phyloP scores from a whole-genome alignment of 2,329 filamentous ascomycete genomes.

The Teratosphaeria gauchensis region DNA sequence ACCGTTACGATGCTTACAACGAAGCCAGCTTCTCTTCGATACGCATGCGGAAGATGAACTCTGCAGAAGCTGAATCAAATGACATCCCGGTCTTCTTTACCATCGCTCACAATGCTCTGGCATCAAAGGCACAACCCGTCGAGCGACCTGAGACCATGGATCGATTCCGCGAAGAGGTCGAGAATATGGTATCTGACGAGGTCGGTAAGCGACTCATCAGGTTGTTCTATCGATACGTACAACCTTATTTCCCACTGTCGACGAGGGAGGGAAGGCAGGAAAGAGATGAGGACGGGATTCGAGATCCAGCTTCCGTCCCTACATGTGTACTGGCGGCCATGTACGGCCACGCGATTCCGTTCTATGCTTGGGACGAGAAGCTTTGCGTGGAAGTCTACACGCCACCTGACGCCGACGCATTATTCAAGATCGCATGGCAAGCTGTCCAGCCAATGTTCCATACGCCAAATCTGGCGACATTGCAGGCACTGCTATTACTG shows the following conservation, averaged over 20 bases:
- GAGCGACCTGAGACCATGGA: slow-evolving; percentile 16
- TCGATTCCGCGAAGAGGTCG: slow-evolving; percentile 21
- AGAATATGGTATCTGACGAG: slow-evolving; percentile 21
- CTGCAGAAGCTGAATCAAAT: slow-evolving; percentile 11
- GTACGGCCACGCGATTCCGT: slow-evolving; percentile 36
- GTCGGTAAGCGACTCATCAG: slow-evolving; percentile 30
- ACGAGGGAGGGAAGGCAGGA: slow-evolving; percentile 26
- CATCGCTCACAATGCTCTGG: slow-evolving; percentile 26
- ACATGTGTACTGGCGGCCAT: slow-evolving; percentile 33
- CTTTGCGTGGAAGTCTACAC: slow-evolving; percentile 27
- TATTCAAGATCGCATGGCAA: slow-evolving; percentile 25
- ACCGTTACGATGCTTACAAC: slow-evolving; percentile 25
- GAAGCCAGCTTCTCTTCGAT: slow-evolving; percentile 23
- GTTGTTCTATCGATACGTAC: slow-evolving; percentile 34
- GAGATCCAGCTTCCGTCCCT: slow-evolving; percentile 25
- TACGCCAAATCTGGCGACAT: slow-evolving; percentile 22
- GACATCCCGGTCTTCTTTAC: slow-evolving; percentile 25
- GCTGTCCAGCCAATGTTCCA: slow-evolving; percentile 21
- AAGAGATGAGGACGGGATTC: slow-evolving; percentile 20
- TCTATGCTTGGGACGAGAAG: slow-evolving; percentile 35
- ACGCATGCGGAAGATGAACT: slow-evolving; percentile 24
- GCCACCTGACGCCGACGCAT: slow-evolving; percentile 23
- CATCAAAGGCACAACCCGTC: slow-evolving; percentile 27
- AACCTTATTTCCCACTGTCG: slow-evolving; percentile 37
- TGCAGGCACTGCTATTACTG: slow-evolving; percentile 24